A percentile compares a stretch with the other conserved stretches of the same genome.
phyloP scores from a whole-genome alignment of 2,329 filamentous ascomycete species.

The Cladosporium austrohemisphaericum region DNA sequence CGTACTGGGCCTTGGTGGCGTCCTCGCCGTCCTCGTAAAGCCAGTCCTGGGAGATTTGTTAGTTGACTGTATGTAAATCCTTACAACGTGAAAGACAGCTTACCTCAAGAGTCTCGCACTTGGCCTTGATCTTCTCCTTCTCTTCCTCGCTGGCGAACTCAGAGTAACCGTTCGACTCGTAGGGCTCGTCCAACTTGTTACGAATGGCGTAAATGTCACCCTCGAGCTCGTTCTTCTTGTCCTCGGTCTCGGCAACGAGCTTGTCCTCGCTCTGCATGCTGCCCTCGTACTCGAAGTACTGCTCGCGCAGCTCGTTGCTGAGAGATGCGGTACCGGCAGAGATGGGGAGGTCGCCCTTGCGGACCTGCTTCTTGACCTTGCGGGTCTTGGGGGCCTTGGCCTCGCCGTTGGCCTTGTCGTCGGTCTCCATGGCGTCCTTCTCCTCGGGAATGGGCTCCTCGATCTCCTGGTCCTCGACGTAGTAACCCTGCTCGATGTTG shows the following conservation, averaged over 20 bases:
- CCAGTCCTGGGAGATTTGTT: constrained; percentile 68
- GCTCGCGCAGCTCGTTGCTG: constrained; percentile 63
- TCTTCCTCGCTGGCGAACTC: constrained; percentile 88
- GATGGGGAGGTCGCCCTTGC: constrained; percentile 92
- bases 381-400: constrained; percentile 68
- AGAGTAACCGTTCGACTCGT: constrained; percentile 49
- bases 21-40: constrained; percentile 97
- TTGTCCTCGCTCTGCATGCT: constrained; percentile 98
- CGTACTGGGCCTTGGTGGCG: constrained; percentile 86
- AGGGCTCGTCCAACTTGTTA: constrained; percentile 90
- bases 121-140: constrained; percentile 79
- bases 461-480: constrained; percentile 94
- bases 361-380: constrained; percentile 99
- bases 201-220: constrained; percentile 95
- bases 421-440: constrained; percentile 81
- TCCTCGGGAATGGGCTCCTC: constrained; percentile 85
- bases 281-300: constrained; percentile 75
- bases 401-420: constrained; percentile 61
- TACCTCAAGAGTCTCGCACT: constrained; percentile 84
- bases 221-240: constrained; percentile 99
- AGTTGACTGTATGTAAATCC: background rate
- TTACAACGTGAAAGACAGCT: constrained; percentile 34
- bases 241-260: constrained; percentile 94
- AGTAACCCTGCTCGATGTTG: constrained; percentile 96
- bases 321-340: constrained; percentile 77